Conservation (phyloP, 768 basidiomycete genomes). For the Pisolithus microcarpus region DNA sequence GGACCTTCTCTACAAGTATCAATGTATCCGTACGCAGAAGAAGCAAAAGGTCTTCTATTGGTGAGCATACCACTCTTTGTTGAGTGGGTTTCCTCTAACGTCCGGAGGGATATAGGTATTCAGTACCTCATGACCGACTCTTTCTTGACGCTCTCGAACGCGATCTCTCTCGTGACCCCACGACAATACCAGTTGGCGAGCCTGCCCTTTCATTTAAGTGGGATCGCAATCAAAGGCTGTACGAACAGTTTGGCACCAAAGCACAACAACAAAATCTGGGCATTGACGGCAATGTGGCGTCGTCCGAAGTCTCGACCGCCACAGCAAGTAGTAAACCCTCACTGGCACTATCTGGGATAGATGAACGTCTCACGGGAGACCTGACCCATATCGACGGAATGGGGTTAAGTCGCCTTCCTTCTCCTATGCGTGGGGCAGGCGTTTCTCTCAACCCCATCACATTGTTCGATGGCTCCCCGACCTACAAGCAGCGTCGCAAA, state of each 20-base stretch:
- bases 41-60: constrained; percentile 99
- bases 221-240: constrained; percentile 77
- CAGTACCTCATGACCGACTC: constrained; percentile 92
- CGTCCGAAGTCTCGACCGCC: constrained; percentile 23
- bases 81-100: neutral
- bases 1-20: constrained; percentile 91
- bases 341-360: constrained; percentile 5
- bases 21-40: constrained; percentile 96
- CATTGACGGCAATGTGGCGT: constrained; percentile 30
- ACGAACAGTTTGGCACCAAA: constrained; percentile 74
- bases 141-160: constrained; percentile 96
- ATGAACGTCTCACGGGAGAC: constrained; percentile 8
- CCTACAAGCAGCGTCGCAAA: constrained; percentile 86
- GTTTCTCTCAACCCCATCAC: constrained; percentile 56
- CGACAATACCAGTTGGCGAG: constrained; percentile 69
- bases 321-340: constrained; percentile 20
- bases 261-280: constrained; percentile 17
- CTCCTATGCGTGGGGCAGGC: constrained; percentile 14
- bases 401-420: constrained; percentile 9
- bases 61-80: constrained; percentile 36
- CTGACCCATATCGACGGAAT: constrained; percentile 19
- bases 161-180: constrained; percentile 89
- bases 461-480: constrained; percentile 77
- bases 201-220: constrained; percentile 86
- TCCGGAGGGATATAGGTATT: constrained; percentile 55